Conservation (phyloP, 2,329 filamentous ascomycete species). For the Penicillium crustosum region DNA sequence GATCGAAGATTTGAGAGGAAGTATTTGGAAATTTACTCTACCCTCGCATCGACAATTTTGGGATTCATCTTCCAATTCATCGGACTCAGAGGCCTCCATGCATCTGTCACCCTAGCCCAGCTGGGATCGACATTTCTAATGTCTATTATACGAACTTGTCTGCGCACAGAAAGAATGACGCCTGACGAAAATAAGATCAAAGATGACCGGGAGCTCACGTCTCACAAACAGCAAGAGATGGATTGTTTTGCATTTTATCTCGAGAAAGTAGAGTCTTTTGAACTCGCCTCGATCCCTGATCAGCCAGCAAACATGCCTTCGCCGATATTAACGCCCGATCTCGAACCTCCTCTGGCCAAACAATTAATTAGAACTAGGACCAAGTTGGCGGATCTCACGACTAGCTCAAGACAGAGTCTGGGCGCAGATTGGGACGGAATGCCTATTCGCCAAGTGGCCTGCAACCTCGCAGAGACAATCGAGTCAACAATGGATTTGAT, state of each 20-base stretch:
- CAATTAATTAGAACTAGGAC: constrained; percentile 25
- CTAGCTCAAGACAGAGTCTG: not conserved
- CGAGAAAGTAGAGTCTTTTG: constrained; percentile 25
- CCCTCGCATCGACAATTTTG: constrained; percentile 28
- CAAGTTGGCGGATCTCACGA: constrained; percentile 27
- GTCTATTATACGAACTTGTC: constrained; percentile 36
- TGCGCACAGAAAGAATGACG: constrained; percentile 35
- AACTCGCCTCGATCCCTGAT: constrained; percentile 11
- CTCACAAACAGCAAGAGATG: constrained; percentile 33
- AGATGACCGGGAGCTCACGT: constrained; percentile 21
- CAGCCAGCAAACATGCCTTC: constrained; percentile 11
- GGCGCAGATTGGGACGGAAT: constrained; percentile 28
- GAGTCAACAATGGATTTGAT: constrained; percentile 32
- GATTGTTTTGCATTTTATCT: constrained; percentile 36
- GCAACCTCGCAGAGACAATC: constrained; percentile 24
- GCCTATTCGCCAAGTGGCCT: constrained; percentile 28
- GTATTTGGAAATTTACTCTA: constrained; percentile 21
- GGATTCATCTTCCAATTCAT: constrained; percentile 44
- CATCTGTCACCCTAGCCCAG: constrained; percentile 38
- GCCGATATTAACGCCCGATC: accelerated
- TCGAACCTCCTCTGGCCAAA: not conserved
- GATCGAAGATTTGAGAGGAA: constrained; percentile 14
- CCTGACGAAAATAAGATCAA: constrained; percentile 30
- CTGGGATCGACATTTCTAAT: constrained; percentile 39
- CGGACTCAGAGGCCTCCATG: constrained; percentile 39